These are phyloP conservation scores for Cordyceps pruinosa DNA, from an alignment of 2,329 filamentous ascomycete species.

Conservation along the genomic window DNA sequence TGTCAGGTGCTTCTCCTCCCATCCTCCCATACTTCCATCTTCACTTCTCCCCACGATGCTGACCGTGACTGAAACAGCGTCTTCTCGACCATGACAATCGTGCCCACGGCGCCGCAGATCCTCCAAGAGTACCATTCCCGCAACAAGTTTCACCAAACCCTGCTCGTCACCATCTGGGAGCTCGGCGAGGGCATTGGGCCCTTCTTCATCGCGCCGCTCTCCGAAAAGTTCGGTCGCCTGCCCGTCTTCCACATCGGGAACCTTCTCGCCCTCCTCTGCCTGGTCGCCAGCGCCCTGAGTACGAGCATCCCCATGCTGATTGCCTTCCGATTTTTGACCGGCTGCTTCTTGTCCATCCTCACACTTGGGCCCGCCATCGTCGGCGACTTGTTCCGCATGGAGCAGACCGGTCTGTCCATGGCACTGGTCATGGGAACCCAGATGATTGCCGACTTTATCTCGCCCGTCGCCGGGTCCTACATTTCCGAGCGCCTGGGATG, in stretches of 20 bases:
- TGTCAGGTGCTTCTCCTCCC: too few relatives aligned
- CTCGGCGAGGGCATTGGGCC: constrained; percentile 50
- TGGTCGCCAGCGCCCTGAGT: constrained; percentile 37
- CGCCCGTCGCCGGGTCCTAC: not conserved
- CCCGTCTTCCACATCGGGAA: constrained; percentile 18
- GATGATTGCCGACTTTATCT: too few relatives aligned
- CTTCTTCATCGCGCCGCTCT: constrained; percentile 53
- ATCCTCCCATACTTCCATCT: too few relatives aligned
- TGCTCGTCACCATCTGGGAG: constrained; percentile 23
- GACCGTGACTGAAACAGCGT: too few relatives aligned
- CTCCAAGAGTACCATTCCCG: constrained; percentile 29
- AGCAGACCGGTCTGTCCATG: constrained; percentile 54
- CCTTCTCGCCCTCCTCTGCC: constrained; percentile 38
- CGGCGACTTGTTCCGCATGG: constrained; percentile 52
- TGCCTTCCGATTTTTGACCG: constrained; percentile 53
- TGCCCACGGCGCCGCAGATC: too few relatives aligned
- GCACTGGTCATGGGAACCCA: constrained; percentile 24
- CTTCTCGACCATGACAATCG: too few relatives aligned
- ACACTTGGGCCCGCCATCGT: constrained; percentile 59
- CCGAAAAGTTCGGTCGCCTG: constrained; percentile 51
- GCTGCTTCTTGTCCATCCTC: constrained; percentile 52
- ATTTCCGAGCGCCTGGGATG: not conserved
- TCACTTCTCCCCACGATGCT: too few relatives aligned
- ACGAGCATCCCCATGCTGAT: constrained; percentile 56
- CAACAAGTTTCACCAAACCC: constrained; percentile 29